Evolutionary conservation across 2,329 filamentous ascomycete genomes (phyloP).

Genomic region (Ophiostoma fasciatum): DNA sequence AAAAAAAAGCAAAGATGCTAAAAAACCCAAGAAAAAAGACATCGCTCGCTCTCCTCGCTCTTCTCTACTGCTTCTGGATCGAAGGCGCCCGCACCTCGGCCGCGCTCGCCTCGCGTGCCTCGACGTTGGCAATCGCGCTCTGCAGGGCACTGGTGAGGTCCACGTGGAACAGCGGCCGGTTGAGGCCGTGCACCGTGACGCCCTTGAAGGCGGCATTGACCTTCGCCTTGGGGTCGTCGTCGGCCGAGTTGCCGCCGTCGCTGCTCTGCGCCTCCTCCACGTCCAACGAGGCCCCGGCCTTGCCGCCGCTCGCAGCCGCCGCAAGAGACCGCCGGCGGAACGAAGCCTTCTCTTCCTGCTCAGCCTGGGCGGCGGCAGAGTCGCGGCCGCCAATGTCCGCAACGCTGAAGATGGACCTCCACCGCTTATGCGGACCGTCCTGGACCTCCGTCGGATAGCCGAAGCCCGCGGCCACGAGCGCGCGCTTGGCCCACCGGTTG

Average conservation of each 20-base stretch:
- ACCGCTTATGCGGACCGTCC: conserved; percentile 45
- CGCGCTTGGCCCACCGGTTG: conserved; percentile 42
- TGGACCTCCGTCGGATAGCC: conserved; percentile 43
- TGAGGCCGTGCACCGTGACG: conserved; percentile 69
- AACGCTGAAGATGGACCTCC: conserved; percentile 93
- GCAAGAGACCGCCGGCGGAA: conserved; percentile 12
- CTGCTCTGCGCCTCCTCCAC: conserved; percentile 14
- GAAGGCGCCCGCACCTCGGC: conserved; percentile 4
- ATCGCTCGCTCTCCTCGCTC: neutral
- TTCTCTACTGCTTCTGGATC: conserved; percentile 2
- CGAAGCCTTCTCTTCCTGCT: conserved; percentile 45
- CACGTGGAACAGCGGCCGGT: conserved; percentile 84
- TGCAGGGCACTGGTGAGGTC: conserved; percentile 82
- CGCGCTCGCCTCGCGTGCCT: conserved; percentile 30
- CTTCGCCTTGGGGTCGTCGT: conserved; percentile 22
- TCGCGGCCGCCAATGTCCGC: conserved; percentile 62
- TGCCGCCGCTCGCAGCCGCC: conserved; percentile 7
- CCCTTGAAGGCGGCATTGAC: neutral
- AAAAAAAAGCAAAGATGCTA: neutral
- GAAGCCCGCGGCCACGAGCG: conserved; percentile 40
- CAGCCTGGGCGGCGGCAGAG: conserved; percentile 55
- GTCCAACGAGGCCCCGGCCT: conserved; percentile 9
- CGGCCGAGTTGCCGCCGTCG: conserved; percentile 9
- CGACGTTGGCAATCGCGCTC: conserved; percentile 68
- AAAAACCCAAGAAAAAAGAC: neutral